These are phyloP conservation scores for Geotrichum phurueaensis DNA, from an alignment of 1,139 yeast genomes.

Conservation along the genomic window DNA sequence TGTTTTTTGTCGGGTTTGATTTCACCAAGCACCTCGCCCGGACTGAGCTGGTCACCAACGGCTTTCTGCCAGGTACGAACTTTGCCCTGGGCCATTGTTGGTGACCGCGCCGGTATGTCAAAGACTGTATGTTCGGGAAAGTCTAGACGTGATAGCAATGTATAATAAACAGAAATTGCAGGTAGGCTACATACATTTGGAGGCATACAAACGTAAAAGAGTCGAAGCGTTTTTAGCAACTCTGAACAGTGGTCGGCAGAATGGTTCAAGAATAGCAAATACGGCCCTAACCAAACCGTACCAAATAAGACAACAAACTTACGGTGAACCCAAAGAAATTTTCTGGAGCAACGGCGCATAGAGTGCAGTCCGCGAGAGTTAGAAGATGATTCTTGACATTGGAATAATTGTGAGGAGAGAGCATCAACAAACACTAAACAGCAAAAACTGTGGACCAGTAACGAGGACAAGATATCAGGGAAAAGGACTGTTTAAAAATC, in stretches of 20 bases:
- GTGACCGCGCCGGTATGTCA: conserved; percentile 90
- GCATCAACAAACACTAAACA: neutral
- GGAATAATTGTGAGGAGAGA: neutral
- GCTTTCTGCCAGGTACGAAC: conserved; percentile 82
- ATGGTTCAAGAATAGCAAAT: too few species aligned
- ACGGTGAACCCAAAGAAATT: neutral
- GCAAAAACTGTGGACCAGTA: too few species aligned
- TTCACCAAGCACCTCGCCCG: conserved; percentile 95
- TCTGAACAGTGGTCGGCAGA: too few species aligned
- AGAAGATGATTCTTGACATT: neutral
- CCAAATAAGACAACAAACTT: neutral
- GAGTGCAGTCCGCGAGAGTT: neutral
- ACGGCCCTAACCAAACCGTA: too few species aligned
- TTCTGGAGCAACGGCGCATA: neutral
- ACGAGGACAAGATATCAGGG: neutral
- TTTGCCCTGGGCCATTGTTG: conserved; percentile 96
- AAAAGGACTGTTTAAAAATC: neutral
- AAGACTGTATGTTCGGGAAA: conserved; percentile 60
- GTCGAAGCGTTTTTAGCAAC: conserved; percentile 19
- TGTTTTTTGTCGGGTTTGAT: conserved; percentile 98
- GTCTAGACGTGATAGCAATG: conserved; percentile 22
- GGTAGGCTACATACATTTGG: conserved; percentile 28
- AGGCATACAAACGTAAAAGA: conserved; percentile 37
- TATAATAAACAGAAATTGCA: neutral
- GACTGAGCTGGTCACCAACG: conserved; percentile 69